Base-by-base conservation (phyloP, 805 yeast genomes). In the Candida sakaeoensis region DNA sequence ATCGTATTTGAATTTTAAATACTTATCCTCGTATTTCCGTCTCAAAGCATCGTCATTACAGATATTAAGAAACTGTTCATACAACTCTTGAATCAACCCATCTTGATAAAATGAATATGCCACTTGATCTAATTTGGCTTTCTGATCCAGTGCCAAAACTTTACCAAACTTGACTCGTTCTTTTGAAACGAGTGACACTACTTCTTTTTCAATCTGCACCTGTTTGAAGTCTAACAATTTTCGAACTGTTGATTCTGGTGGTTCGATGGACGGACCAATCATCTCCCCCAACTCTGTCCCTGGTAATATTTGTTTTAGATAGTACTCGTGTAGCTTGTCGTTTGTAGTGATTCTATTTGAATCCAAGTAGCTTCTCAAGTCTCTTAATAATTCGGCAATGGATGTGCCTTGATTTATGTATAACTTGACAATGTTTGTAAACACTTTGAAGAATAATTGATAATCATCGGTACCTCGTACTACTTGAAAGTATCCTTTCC, bases 401-500 rank as follows among this genome's bases (percentile, higher is more conserved):
- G 77, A 63, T 15, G 65, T 57, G n/a, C 71, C 72, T 34, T 72
- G 70, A 8, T 63, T 61, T 1, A 65, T 37, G 34, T 75, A 55
- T 1, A 70, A 48, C 19, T 31, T 36, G 14, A 66, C 60, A 17
- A 78, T 63, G 3, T 64, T 60, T 2, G 74, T 68, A 40, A 76
- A 53, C 5, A 75, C 65, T 0, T 57, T 50, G 50, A 83, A 81
- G 55, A 74, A 80, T 2, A 58, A 41, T 3, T 55, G 51, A 46
- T 62, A 65, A 39, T 76, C 72, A 3, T 65, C 55, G 23, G 50
- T 48, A 9, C 59, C 50, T 40, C 62, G 60, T 8, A 62, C 67
- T 0, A 78, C 57, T 35, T 76, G 72, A 43, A 79, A 61, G 43
- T 82, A 68, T 1, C 98, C 98, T 52, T 85, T 87, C 95, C 93